Evolutionary conservation across 2,329 filamentous ascomycete species (phyloP).

Genomic region (Fonsecaea nubica): DNA sequence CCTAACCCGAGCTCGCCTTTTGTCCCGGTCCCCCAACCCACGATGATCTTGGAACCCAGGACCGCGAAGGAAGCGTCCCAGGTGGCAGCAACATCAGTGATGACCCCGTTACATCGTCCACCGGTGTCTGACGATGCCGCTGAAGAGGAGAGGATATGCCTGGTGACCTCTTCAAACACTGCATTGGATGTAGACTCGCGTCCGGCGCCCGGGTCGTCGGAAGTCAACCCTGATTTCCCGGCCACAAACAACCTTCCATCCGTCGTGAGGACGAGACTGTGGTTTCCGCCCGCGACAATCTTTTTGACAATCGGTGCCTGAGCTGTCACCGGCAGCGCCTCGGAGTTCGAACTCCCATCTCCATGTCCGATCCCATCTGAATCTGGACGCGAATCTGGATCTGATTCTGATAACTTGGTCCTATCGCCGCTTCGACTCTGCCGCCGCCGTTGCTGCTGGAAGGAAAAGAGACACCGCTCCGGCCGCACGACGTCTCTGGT

Average conservation of each 20-base stretch:
- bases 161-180: conserved; percentile 21
- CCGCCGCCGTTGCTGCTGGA: too few species aligned
- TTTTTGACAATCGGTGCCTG: conserved; percentile 28
- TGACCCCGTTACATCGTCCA: neutral
- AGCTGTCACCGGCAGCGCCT: too few species aligned
- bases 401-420: too few species aligned
- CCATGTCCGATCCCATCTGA: too few species aligned
- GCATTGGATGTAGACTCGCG: neutral
- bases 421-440: too few species aligned
- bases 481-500: conserved; percentile 73
- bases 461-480: conserved; percentile 63
- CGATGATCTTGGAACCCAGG: conserved; percentile 59
- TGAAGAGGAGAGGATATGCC: neutral
- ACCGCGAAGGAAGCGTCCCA: conserved; percentile 75
- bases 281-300: conserved; percentile 78
- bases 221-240: conserved; percentile 62
- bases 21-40: conserved; percentile 68
- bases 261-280: conserved; percentile 75
- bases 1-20: conserved; percentile 77
- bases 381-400: too few species aligned
- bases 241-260: conserved; percentile 68
- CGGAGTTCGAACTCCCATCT: too few species aligned
- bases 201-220: neutral
- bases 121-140: neutral
- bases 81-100: conserved; percentile 68